phyloP scores from a whole-genome alignment of 2,329 filamentous ascomycete species.

The Sphaerostilbella broomeana region DNA sequence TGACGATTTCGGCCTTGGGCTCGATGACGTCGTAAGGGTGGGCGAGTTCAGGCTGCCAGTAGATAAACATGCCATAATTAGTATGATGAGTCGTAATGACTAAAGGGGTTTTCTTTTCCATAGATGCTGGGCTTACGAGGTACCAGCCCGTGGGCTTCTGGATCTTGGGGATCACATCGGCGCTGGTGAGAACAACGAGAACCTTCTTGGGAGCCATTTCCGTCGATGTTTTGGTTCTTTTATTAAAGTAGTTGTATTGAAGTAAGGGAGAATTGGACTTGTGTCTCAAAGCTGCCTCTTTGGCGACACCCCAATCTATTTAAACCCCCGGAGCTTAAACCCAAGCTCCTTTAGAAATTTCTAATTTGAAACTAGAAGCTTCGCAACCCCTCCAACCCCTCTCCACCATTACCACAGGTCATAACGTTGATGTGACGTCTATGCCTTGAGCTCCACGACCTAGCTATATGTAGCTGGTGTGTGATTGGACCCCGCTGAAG shows the following conservation, averaged over 20 bases:
- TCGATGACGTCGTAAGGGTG: conserved; percentile 56
- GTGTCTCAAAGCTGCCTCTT: not conserved
- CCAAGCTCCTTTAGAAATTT: not conserved
- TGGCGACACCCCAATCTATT: no score
- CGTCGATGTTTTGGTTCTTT: not conserved
- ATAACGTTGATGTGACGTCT: no score
- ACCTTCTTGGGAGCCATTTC: conserved; percentile 43
- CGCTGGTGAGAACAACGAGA: conserved; percentile 65
- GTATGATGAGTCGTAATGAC: no score
- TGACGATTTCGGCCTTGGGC: conserved; percentile 45
- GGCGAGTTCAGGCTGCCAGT: conserved; percentile 50
- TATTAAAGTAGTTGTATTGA: not conserved
- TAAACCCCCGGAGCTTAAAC: no score
- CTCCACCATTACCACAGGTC: not conserved
- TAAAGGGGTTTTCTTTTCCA: no score
- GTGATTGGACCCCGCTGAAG: no score
- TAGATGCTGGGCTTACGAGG: conserved; percentile 49
- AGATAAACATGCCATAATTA: not conserved
- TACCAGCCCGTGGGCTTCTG: conserved; percentile 63
- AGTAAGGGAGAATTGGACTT: not conserved
- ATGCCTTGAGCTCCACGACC: no score
- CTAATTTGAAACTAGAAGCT: not conserved
- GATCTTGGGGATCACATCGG: conserved; percentile 40
- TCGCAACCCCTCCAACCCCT: not conserved
- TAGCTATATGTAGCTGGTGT: no score